Evolutionary conservation across 768 basidiomycete genomes (phyloP), one percentile per base, ranked within the genome.

Genomic region (Leucosporidium creatinivorum): DNA sequence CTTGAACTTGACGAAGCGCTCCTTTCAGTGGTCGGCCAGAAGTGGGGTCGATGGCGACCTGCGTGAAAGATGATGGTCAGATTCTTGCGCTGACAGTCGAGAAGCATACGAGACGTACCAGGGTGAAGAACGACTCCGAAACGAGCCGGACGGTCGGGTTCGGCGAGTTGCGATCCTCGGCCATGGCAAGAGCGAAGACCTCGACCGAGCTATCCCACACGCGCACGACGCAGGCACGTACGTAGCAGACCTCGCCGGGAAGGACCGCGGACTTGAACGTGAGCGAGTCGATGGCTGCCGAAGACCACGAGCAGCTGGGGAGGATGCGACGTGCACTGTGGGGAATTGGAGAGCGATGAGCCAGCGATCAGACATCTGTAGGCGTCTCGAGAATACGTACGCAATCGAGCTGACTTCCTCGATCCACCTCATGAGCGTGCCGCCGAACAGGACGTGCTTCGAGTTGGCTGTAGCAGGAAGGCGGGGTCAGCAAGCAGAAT

Each of bases 371-470:
- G 15, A 4, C 26, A 15, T 2, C 12, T 4, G 3, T n/a, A 52
- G 25, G 26, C 4, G 23, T 17, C 6, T 13, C 15, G n/a, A 25
- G 25, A 12, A 26, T 3, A 54, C 26, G n/a, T 18, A 25, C 15
- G 70, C 67, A 25, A 72, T 66, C 31, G 64, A 58, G 48, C 47
- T 36, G 9, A 67, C 61, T 13, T 72, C 70, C 26, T 72, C 70
- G n/a, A 66, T 62, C 64, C 70, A 72, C 9, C 70, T 62, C 62
- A 72, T 69, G 21, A 72, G 62, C 10, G 58, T 52, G 9, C 70
- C 70, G 52, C 70, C 70, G 47, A 72, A 72, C 6, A 72, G 63
- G 33, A 72, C 62, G 4, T 58, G 21, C 61, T 71, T 71, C 26
- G 51, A 56, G 61, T 71, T 71, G 66, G 33, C 57, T 58, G 36